Base-by-base conservation (phyloP, 352 stramenopile genomes). In the Phytopythium delawarense region DNA sequence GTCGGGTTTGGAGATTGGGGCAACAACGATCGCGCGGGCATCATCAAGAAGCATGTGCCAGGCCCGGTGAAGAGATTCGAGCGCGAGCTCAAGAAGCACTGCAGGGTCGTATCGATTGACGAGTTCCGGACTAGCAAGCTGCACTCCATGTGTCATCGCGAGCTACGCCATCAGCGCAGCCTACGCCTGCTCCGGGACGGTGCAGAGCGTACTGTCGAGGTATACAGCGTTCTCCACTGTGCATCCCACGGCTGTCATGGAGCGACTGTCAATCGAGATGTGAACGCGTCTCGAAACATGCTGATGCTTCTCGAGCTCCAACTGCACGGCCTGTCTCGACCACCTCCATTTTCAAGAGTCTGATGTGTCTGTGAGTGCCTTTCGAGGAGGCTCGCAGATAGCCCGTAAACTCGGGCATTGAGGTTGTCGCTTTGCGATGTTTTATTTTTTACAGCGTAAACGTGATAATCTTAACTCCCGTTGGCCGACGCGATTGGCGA, bases 261-360 rank as follows among this genome's bases (percentile, higher is more conserved):
- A 20, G 45, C 44, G 23, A 57, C 51, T 57, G 32, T 57, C 32
- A 57, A 57, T 20, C 32, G 51, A 15, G 51, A 57, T n/a, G 51
- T 62, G 63, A 92, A 92, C 49, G 90, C 82, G 70, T 91, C 84
- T 51, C 76, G 88, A 72, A 90, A 87, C 7, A 88, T 71, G 35
- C 59, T 72, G 76, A 89, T 2, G 30, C 60, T 6, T 77, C 75
- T 52, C 81, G 81, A 44, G 32, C 20, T 5, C 30, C 2, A 57
- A 30, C 30, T 57, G 2, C 50, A 28, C 2, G 50, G 50, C 39
- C 28, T 44, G 7, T 11, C 11, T 23, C 28, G 50, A 57, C 50
- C 50, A 42, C 50, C 11, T 15, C 15, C 28, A 1, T 44, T 57
- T 18, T 57, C 30, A 8, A 57, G 50, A 57, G 28, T n/a, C 12